Conservation (phyloP, 2,329 filamentous ascomycete species). For the Diatrype stigma region DNA sequence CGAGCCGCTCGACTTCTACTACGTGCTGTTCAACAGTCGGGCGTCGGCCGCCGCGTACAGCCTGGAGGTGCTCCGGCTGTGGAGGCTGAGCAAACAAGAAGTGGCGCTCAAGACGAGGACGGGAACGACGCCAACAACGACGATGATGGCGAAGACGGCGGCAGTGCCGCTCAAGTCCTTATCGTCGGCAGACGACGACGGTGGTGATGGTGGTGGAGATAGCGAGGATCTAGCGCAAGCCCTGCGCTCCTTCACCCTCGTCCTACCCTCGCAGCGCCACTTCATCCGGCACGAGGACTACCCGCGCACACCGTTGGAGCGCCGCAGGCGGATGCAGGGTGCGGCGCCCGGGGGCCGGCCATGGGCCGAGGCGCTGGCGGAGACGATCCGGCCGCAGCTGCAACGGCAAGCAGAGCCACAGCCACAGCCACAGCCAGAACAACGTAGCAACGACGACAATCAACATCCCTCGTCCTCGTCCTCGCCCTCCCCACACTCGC, state of each 20-base stretch:
- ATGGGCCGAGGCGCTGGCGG: background rate
- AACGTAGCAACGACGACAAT: no score
- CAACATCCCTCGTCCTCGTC: no score
- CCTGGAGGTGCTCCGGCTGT: conserved; percentile 47
- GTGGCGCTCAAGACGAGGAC: no score
- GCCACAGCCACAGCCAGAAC: no score
- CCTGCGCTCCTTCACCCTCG: conserved; percentile 27
- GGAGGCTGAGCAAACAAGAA: conserved; percentile 35
- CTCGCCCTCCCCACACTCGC: background rate
- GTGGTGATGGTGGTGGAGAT: no score
- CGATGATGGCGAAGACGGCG: no score
- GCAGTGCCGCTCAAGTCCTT: conserved; percentile 16
- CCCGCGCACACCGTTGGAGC: conserved; percentile 6
- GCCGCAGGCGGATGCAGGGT: background rate
- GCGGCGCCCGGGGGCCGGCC: background rate
- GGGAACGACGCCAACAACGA: no score
- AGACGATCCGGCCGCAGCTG: background rate
- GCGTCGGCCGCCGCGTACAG: conserved; percentile 60
- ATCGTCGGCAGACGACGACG: conserved; percentile 3
- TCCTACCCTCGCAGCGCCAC: conserved; percentile 24
- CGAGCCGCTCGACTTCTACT: conserved; percentile 61
- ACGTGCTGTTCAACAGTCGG: conserved; percentile 60
- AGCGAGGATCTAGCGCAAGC: conserved; percentile 16
- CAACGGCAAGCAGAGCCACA: no score
- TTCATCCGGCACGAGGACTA: conserved; percentile 8